A percentile compares a stretch with the other conserved stretches of the same genome.
Conservation (phyloP, 176 grass and related monocot species). For the Puya raimondii region DNA sequence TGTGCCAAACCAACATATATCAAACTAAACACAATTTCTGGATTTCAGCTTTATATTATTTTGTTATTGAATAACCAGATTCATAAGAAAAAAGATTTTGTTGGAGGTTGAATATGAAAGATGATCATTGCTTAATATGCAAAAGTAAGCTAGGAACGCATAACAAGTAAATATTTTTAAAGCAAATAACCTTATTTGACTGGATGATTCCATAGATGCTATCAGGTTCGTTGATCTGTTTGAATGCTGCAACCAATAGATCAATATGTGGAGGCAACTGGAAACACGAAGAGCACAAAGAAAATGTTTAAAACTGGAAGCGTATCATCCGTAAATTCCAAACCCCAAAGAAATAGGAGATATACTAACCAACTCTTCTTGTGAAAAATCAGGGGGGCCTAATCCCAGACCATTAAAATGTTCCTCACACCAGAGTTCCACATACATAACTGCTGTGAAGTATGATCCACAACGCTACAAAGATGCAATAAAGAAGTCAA, state of each 20-base stretch:
- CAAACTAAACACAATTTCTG: too few species aligned
- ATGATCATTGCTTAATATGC: neutral
- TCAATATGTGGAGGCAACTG: slow-evolving; percentile 70
- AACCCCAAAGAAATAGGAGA: neutral
- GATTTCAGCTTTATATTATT: too few species aligned
- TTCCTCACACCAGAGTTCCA: slow-evolving; percentile 91
- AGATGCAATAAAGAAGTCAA: slow-evolving; percentile 7
- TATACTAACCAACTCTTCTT: slow-evolving; percentile 59
- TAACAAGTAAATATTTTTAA: neutral
- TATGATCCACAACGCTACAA: slow-evolving; percentile 71
- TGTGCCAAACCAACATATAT: too few species aligned
- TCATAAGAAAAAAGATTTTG: too few species aligned
- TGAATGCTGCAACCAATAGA: slow-evolving; percentile 65
- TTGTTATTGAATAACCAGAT: too few species aligned
- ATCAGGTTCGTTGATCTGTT: slow-evolving; percentile 80
- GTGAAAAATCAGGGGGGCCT: slow-evolving; percentile 76
- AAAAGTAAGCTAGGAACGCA: slow-evolving; percentile 13
- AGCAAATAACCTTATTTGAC: slow-evolving; percentile 62
- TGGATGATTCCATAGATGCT: slow-evolving; percentile 85
- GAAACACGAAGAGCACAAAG: slow-evolving; percentile 23
- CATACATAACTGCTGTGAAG: slow-evolving; percentile 73
- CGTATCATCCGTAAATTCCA: slow-evolving; percentile 1
- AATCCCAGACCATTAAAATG: slow-evolving; percentile 65
- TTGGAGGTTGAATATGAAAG: too few species aligned
- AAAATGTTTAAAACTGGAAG: slow-evolving; percentile 6